Evolutionary conservation across 148 eudicot genomes (phyloP).

Genomic region (Rhododendron kiyosumense): DNA sequence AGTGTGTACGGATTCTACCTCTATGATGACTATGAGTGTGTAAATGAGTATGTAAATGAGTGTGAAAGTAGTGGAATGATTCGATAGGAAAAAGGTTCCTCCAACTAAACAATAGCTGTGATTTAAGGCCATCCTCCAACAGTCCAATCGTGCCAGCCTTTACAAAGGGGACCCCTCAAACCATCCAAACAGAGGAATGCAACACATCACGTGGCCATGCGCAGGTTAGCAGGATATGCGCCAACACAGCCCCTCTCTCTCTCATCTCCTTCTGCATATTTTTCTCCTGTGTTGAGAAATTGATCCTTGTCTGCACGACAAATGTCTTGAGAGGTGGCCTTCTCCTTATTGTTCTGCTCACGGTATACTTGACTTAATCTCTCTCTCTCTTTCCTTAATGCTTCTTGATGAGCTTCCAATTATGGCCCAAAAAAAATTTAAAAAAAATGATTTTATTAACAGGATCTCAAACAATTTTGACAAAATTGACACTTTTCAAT

Average conservation of each 20-base stretch:
- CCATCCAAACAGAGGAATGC: background rate
- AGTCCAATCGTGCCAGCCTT: conserved; percentile 7
- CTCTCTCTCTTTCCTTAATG: conserved; percentile 20
- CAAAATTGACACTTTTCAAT: no score
- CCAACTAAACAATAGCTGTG: background rate
- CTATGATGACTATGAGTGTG: no score
- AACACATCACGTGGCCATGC: conserved; percentile 42
- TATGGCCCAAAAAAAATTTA: no score
- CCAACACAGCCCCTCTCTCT: conserved; percentile 11
- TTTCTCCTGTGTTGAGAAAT: conserved; percentile 15
- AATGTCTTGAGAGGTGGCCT: conserved; percentile 26
- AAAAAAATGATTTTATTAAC: no score
- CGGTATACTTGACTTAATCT: conserved; percentile 67
- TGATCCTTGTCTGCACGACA: conserved; percentile 40
- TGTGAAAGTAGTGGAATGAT: no score
- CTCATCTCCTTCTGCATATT: background rate
- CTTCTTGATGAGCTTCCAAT: no score
- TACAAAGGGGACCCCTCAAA: background rate
- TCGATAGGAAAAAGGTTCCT: background rate
- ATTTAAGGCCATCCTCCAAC: background rate
- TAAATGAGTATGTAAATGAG: no score
- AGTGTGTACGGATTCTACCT: no score
- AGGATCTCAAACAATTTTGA: no score
- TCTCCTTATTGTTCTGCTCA: conserved; percentile 53
- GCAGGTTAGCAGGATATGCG: conserved; percentile 25